phyloP scores from a whole-genome alignment of 2,329 filamentous ascomycete species.

The Rhexocercosporidium sp. region DNA sequence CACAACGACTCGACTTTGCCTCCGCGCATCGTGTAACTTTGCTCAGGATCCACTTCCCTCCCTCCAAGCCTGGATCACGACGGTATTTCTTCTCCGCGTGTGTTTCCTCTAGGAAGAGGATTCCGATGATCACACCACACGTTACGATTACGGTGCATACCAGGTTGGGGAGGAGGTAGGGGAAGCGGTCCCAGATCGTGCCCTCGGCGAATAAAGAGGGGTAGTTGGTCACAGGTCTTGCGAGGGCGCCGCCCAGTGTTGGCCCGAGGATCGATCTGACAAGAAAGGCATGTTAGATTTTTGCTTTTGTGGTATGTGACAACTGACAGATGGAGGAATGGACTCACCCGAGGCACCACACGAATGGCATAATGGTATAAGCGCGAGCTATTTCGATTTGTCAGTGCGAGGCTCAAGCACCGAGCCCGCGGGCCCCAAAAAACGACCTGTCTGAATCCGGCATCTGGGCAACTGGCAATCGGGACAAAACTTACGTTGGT shows the following conservation, averaged over 20 bases:
- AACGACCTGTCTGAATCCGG: slow-evolving; percentile 18
- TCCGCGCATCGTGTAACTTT: slow-evolving; percentile 41
- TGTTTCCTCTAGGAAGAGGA: slow-evolving; percentile 93
- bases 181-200: slow-evolving; percentile 83
- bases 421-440: background rate
- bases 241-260: slow-evolving; percentile 87
- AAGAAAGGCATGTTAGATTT: background rate
- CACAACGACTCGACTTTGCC: slow-evolving; percentile 43
- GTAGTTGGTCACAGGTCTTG: slow-evolving; percentile 83
- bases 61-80: slow-evolving; percentile 75
- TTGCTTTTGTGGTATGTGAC: background rate
- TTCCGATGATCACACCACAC: slow-evolving; percentile 76
- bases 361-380: slow-evolving; percentile 96
- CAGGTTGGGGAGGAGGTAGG: slow-evolving; percentile 91
- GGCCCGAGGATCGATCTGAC: slow-evolving; percentile 86
- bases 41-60: slow-evolving; percentile 72
- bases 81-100: slow-evolving; percentile 80
- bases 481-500: slow-evolving; percentile 75
- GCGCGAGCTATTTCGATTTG: slow-evolving; percentile 70
- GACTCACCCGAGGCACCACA: slow-evolving; percentile 90
- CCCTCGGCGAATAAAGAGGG: slow-evolving; percentile 73
- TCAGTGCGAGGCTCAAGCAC: slow-evolving; percentile 43
- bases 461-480: background rate
- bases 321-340: slow-evolving; percentile 8
- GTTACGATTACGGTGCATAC: slow-evolving; percentile 82